Conservation (phyloP, 176 grass and related monocot species). For the Carex pumila region DNA sequence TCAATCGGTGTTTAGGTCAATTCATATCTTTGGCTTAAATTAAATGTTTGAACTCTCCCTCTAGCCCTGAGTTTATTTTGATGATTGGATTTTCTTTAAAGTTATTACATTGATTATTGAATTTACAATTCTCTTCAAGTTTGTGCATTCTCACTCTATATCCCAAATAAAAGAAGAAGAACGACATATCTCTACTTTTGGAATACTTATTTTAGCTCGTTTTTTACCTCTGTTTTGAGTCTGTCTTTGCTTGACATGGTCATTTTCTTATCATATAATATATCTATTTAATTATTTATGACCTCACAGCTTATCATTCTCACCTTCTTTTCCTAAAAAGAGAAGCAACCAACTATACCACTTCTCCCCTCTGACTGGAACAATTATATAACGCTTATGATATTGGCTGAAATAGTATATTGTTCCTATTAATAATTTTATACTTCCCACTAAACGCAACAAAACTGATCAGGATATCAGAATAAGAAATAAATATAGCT, state of each 20-base stretch:
- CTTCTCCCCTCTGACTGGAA: background rate
- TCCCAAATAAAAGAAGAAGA: too few relatives aligned
- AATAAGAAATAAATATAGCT: background rate
- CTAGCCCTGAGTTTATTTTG: too few relatives aligned
- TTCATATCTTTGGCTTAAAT: too few relatives aligned
- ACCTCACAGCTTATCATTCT: background rate
- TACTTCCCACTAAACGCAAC: background rate
- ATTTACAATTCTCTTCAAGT: too few relatives aligned
- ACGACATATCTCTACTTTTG: too few relatives aligned
- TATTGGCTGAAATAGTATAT: background rate
- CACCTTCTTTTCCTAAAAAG: background rate
- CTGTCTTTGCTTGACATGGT: background rate
- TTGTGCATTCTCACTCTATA: too few relatives aligned
- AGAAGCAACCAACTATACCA: background rate
- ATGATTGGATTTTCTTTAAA: too few relatives aligned
- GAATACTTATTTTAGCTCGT: background rate
- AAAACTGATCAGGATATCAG: background rate
- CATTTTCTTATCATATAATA: background rate
- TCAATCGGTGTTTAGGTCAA: too few relatives aligned
- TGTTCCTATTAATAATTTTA: background rate
- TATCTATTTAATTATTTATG: background rate
- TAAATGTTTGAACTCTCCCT: too few relatives aligned
- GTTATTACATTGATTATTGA: too few relatives aligned
- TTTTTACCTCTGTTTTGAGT: background rate
- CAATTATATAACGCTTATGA: background rate